Evolutionary conservation across 345 rosid species (phyloP).

Genomic region (Xanthoceras sorbifolium): DNA sequence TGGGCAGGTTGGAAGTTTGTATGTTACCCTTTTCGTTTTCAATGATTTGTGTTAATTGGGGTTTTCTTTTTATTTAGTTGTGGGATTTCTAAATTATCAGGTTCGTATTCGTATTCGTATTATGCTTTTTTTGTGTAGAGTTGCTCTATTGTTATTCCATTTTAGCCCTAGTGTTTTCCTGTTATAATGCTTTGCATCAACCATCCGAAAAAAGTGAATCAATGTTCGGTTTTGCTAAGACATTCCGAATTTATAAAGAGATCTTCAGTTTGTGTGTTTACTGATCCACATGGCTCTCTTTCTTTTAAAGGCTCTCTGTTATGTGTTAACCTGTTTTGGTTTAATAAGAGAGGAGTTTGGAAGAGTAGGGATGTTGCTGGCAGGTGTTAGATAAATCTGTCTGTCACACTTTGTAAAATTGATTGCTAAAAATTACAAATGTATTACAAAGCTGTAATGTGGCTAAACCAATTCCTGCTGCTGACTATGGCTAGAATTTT

Average conservation of each 20-base stretch:
- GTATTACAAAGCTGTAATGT: neutral
- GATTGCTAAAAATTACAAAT: neutral
- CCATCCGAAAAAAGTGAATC: neutral
- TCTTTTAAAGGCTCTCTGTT: neutral
- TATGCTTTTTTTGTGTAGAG: neutral
- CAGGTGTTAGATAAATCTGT: neutral
- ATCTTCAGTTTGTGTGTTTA: neutral
- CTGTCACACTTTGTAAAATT: neutral
- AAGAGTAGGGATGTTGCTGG: neutral
- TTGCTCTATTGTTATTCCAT: neutral
- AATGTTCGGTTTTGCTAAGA: neutral
- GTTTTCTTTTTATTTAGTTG: neutral
- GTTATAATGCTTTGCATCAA: neutral
- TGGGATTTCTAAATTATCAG: neutral
- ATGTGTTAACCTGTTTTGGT: no score
- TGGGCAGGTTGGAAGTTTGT: conserved; percentile 39
- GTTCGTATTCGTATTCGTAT: neutral
- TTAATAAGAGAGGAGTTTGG: neutral
- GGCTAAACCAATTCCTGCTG: neutral
- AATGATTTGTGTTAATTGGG: neutral
- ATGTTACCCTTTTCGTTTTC: neutral
- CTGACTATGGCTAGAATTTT: neutral
- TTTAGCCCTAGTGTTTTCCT: neutral
- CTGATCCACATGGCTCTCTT: neutral
- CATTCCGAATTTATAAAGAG: neutral